These are phyloP conservation scores for Penicillium sp. DNA, from an alignment of 2,329 filamentous ascomycete genomes.

Conservation along the genomic window DNA sequence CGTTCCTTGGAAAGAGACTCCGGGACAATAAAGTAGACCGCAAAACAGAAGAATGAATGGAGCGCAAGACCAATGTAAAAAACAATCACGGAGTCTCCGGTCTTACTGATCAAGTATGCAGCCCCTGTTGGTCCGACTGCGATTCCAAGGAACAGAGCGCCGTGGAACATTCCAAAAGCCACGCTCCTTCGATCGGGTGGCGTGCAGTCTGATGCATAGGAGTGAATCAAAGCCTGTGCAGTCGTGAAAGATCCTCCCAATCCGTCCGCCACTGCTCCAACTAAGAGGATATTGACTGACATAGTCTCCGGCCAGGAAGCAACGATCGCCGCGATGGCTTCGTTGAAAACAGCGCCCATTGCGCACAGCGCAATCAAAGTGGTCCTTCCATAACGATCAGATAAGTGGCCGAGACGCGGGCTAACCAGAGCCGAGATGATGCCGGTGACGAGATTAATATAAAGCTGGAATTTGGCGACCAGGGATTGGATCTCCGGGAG, in stretches of 20 bases:
- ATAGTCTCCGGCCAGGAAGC: conserved; percentile 73
- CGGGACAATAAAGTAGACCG: conserved; percentile 72
- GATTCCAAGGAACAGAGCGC: conserved; percentile 84
- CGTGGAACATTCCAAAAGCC: conserved; percentile 86
- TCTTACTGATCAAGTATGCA: conserved; percentile 76
- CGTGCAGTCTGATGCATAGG: conserved; percentile 89
- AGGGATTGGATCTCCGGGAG: conserved; percentile 76
- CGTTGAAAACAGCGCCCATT: conserved; percentile 71
- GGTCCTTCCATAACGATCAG: conserved; percentile 83
- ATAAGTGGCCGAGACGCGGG: conserved; percentile 81
- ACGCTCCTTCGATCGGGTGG: conserved; percentile 77
- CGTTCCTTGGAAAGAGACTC: conserved; percentile 80
- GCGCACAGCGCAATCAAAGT: conserved; percentile 73
- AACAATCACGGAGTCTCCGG: conserved; percentile 73
- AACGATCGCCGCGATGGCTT: conserved; percentile 77
- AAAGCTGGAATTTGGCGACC: conserved; percentile 77
- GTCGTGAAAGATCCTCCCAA: conserved; percentile 86
- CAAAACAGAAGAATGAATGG: conserved; percentile 73
- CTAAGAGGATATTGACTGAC: conserved; percentile 76
- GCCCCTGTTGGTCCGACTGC: conserved; percentile 83
- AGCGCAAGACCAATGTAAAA: conserved; percentile 80
- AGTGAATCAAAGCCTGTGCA: conserved; percentile 75
- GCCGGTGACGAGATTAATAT: conserved; percentile 73
- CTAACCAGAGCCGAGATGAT: conserved; percentile 77
- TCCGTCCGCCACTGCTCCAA: conserved; percentile 79